Evolutionary conservation across 257 asterid genomes (phyloP), one percentile per base, ranked within the genome.

Genomic region (Primulina eburnea): DNA sequence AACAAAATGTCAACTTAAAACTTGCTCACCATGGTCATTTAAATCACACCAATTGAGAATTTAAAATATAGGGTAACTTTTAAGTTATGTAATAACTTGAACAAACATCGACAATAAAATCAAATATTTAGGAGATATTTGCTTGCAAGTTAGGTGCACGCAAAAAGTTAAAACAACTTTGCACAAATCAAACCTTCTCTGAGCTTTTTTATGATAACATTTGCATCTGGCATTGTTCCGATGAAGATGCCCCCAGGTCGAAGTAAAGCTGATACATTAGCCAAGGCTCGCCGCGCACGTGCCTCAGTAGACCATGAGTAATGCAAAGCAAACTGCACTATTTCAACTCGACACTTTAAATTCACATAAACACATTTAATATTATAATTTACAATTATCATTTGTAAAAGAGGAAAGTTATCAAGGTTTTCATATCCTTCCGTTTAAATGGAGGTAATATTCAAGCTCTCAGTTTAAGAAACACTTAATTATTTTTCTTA

Each of bases 141-240:
- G 24, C 16, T 40, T 62, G 62, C 10, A 14, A 60, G 8, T 66
- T 65, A 66, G 24, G 43, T 3, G 52, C 67, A 69, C 29, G 37
- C 47, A 14, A 71, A 32, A 60, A 50, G 60, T 21, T 10, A 28
- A 28, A 28, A 24, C 12, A 52, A 73, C 64, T 62, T 43, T 50
- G 34, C 66, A 30, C 29, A 70, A 62, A 71, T 60, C 72, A 70
- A 67, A 94, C 99, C 97, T 94, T 89, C 92, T 91, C 97, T 81
- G 43, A 91, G 95, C 80, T 87, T 91, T 78, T 83, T 91, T 69
- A 86, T 47, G 14, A 94, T 94, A 75, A 94, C 97, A 82, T 91
- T 94, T 80, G 99, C 89, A 83, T 94, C 97, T 65, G 97, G 99
- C 99, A 94, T 94, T 55, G 97, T 94, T 78, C 99, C 97, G 65